Percentiles rank a stretch among this genome's conserved stretches.
phyloP scores from a whole-genome alignment of 192 early-diverging fungal species.

The Backusella sp. region DNA sequence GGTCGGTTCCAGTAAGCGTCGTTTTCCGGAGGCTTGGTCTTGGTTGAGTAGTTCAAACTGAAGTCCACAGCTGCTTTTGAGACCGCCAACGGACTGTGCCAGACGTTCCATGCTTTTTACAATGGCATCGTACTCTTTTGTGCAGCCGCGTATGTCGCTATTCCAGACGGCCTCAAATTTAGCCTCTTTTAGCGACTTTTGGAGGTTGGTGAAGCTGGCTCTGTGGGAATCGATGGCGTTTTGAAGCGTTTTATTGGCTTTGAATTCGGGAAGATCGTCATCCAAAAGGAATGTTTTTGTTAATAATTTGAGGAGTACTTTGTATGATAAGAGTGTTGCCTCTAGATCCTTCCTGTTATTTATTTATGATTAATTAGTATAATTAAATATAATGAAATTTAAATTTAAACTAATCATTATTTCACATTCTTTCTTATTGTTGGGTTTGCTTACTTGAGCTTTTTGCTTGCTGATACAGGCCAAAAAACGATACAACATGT shows the following conservation, averaged over 20 bases:
- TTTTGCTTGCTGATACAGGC: slow-evolving; percentile 55
- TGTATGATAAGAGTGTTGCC: slow-evolving; percentile 56
- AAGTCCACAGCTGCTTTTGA: slow-evolving; percentile 70
- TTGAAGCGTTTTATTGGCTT: slow-evolving; percentile 55
- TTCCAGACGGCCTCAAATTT: slow-evolving; percentile 52
- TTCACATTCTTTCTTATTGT: neutral
- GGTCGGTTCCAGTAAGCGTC: neutral
- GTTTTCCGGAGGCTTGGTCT: slow-evolving; percentile 24
- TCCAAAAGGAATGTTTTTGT: slow-evolving; percentile 66
- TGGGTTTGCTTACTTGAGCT: slow-evolving; percentile 27
- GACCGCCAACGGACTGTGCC: slow-evolving; percentile 68
- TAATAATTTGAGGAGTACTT: slow-evolving; percentile 57
- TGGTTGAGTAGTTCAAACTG: slow-evolving; percentile 48
- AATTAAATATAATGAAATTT: neutral
- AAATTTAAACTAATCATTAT: neutral
- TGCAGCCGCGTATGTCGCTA: slow-evolving; percentile 48
- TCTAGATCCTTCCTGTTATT: slow-evolving; percentile 42
- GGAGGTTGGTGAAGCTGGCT: slow-evolving; percentile 55
- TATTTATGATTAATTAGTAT: neutral
- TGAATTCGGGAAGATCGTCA: slow-evolving; percentile 50
- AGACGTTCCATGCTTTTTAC: slow-evolving; percentile 64
- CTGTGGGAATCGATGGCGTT: slow-evolving; percentile 60
- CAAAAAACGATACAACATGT: slow-evolving; percentile 46
- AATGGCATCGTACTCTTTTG: slow-evolving; percentile 43
- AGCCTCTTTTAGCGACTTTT: slow-evolving; percentile 54